Conservation (phyloP, 768 basidiomycete genomes). For the Auricularia sp. region DNA sequence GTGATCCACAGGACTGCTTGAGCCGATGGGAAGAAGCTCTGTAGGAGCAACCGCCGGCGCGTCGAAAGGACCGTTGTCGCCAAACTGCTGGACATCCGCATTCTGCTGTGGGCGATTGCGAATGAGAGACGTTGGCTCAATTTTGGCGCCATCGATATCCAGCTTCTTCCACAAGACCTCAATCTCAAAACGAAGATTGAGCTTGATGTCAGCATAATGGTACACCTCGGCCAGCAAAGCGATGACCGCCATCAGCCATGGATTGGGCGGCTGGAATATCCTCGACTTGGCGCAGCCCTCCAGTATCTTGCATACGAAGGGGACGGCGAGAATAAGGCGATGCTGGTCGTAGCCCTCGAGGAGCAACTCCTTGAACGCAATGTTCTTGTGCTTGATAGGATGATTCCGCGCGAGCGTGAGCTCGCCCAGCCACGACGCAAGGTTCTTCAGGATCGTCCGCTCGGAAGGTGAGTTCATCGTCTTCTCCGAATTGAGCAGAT, state of each 20-base stretch:
- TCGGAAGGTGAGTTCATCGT: conserved; percentile 79
- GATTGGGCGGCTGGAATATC: conserved; percentile 94
- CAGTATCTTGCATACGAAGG: conserved; percentile 95
- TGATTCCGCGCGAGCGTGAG: conserved; percentile 88
- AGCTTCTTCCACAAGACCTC: conserved; percentile 92
- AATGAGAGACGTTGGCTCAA: conserved; percentile 77
- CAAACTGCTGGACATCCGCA: conserved; percentile 28
- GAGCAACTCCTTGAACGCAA: conserved; percentile 96
- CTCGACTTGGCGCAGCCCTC: conserved; percentile 82
- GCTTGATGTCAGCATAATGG: conserved; percentile 89
- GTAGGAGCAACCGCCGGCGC: conserved; percentile 20
- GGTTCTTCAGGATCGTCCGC: conserved; percentile 81
- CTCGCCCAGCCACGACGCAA: conserved; percentile 89
- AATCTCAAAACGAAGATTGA: conserved; percentile 97
- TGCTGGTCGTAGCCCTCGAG: conserved; percentile 91
- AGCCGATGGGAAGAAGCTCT: conserved; percentile 5
- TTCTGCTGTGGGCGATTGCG: conserved; percentile 63
- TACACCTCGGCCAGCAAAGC: conserved; percentile 91
- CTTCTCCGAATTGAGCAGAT: conserved; percentile 84
- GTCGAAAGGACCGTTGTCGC: conserved; percentile 41
- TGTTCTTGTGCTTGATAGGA: conserved; percentile 85
- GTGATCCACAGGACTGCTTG: conserved; percentile 43
- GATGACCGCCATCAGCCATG: conserved; percentile 96
- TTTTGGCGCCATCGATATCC: conserved; percentile 72
- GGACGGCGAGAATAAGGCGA: conserved; percentile 86